Base-by-base conservation (phyloP, 2,329 filamentous ascomycete species). In the Colletotrichum sp. region DNA sequence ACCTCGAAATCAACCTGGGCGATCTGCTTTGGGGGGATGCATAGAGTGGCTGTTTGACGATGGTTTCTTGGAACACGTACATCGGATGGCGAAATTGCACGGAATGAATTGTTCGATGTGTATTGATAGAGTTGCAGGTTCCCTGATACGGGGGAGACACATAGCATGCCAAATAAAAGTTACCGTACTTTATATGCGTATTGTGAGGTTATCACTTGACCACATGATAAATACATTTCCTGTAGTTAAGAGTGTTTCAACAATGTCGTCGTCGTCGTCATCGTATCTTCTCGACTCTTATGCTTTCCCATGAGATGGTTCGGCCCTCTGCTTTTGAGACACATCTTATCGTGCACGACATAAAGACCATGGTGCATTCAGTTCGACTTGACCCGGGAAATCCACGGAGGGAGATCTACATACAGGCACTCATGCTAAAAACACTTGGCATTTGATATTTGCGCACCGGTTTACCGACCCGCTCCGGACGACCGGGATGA, bases 1-100 rank as follows among this genome's bases (percentile, higher is more conserved):
- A 75, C 52, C 39, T 77, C 9, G 66, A 74, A 39, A 64, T 76
- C 16, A 76, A 79, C 25, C 62, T 82, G 34, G 62, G 55, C 25
- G 58, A 65, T 32, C n/a, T 67, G 16, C 30, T 71, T 4, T 34
- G 52, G 27, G 66, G 52, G 12, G 28, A 75, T n/a, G n/a, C 10
- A 10, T 52, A 52, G 43, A 52, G n/a, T 32, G 43, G 48, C 27
- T 34, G 55, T 60, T 55, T 27, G n/a, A 18, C 25, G 52, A 28
- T 32, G 48, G 30, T 62, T 22, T 15, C 34, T 52, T n/a, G 25
- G 39, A 25, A 30, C 9, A 52, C 39, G 28, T 32, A 25, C 16
- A 25, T 16, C 16, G 16, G 10, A 62, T n/a, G 25, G 36, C 30
- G 52, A 27, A 9, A 52, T 8, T 27, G 30, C 32, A 32, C 28